Base-by-base conservation (phyloP, 2,329 filamentous ascomycete genomes). In the Ophidiomyces ophidiicola region DNA sequence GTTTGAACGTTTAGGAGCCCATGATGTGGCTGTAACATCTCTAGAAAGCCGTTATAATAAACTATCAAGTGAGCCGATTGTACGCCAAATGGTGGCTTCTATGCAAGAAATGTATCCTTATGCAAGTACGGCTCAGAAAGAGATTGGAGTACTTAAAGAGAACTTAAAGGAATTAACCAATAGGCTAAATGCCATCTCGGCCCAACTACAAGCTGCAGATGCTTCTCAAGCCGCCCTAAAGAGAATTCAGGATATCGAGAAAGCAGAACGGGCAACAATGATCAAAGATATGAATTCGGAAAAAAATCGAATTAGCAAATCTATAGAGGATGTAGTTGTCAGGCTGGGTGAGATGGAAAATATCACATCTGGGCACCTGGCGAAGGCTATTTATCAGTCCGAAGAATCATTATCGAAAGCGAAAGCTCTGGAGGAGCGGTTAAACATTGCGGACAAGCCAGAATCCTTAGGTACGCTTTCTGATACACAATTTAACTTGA, bases 1-100 rank as follows among this genome's bases (percentile, higher is more conserved):
- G 2, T 21, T n/a, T 10, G 34, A 36, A 12, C 34, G 34, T n/a
- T 29, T 35, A 15, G 11, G 6, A 4, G 28, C 25, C 23, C 15
- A 34, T 29, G 21, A 40, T n/a, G 31, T 40, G 2, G 38, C 38
- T 7, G 14, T 40, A 14, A 40, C 21, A 6, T 40, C 59, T 1
- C 46, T 77, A 5, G 64, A 71, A 48, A 40, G 44, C 0, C 70
- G 69, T 44, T 73, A 64, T 43, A 66, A 64, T 40, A 72, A 70
- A 45, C 52, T 77, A 5, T 52, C 52, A 12, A 62, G 61, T 0
- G 56, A 58, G 7, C 47, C 54, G 2, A 36, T 67, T 12, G 54
- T 57, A 1, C 52, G 50, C n/a, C 47, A 53, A 10, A 60, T 63
- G 48, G 36, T 59, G 15, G 45, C 39, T 14, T 50, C 51, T 2